Percentiles rank a stretch among this genome's conserved stretches.
phyloP scores from a whole-genome alignment of 306 rosid species.

The Arachis hypogaea region DNA sequence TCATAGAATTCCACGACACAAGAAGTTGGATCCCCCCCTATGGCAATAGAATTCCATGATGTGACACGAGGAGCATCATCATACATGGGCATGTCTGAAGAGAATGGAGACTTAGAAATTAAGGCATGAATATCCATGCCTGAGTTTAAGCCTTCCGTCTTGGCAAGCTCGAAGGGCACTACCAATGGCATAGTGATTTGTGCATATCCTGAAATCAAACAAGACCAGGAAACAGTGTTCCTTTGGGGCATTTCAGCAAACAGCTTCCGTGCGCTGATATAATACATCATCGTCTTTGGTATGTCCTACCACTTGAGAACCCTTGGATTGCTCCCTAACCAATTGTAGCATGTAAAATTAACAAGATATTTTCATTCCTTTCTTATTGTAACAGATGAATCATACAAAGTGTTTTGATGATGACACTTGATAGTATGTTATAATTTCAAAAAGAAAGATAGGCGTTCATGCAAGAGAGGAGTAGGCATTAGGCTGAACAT shows the following conservation, averaged over 20 bases:
- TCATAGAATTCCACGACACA: slow-evolving; percentile 86
- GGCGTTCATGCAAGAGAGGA: no score
- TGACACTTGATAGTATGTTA: no score
- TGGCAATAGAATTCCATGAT: slow-evolving; percentile 75
- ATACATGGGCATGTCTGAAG: slow-evolving; percentile 54
- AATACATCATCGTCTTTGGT: slow-evolving; percentile 86
- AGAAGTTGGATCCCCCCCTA: slow-evolving; percentile 47
- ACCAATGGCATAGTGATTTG: slow-evolving; percentile 69
- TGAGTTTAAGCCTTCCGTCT: slow-evolving; percentile 53
- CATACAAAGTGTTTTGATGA: background rate
- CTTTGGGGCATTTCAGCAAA: slow-evolving; percentile 37
- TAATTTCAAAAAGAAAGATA: no score
- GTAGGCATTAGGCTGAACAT: background rate
- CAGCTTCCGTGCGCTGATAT: slow-evolving; percentile 50
- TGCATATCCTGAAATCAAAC: slow-evolving; percentile 74
- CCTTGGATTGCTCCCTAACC: background rate
- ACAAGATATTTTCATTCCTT: background rate
- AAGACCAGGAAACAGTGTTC: slow-evolving; percentile 82
- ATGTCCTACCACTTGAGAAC: slow-evolving; percentile 43
- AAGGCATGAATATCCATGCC: slow-evolving; percentile 46
- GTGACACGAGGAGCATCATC: slow-evolving; percentile 59
- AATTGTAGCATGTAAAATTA: background rate
- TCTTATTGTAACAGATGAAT: background rate
- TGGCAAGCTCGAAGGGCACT: slow-evolving; percentile 87
- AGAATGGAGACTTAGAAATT: no score